A percentile compares a stretch with the other conserved stretches of the same genome.
These are phyloP conservation scores for Aspergillus avenaceus DNA, from an alignment of 495 filamentous ascomycete genomes.

Conservation along the genomic window DNA sequence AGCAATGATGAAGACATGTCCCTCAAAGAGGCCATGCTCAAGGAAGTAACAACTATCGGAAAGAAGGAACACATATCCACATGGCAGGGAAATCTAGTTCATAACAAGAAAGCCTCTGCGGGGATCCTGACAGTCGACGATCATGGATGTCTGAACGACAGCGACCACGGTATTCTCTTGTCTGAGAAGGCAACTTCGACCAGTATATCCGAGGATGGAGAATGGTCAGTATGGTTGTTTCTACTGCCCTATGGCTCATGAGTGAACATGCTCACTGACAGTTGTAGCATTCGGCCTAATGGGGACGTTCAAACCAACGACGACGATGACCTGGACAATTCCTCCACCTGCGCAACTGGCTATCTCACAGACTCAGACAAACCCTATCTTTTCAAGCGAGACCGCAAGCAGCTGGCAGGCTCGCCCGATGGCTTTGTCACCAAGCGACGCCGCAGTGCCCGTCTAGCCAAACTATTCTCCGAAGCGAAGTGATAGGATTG, in stretches of 20 bases:
- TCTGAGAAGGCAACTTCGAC: neutral
- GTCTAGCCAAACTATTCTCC: neutral
- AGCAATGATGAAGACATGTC: neutral
- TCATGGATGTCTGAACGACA: neutral
- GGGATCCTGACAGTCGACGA: neutral
- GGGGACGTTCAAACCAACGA: neutral
- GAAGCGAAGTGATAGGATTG: neutral
- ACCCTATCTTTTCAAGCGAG: neutral
- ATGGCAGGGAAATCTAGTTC: neutral
- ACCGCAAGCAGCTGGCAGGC: neutral
- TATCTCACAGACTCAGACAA: neutral
- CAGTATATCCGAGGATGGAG: neutral
- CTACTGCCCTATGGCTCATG: too few species aligned
- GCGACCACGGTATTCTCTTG: neutral
- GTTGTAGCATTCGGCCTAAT: neutral
- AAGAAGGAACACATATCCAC: neutral
- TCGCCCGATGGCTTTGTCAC: neutral
- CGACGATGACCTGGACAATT: neutral
- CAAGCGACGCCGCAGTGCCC: constrained; percentile 7
- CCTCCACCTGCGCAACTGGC: neutral
- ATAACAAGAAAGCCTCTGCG: neutral
- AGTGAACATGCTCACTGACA: neutral
- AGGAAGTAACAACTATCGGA: neutral
- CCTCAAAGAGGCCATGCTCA: neutral
- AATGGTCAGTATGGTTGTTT: constrained; percentile 2